A percentile compares a stretch with the other conserved stretches of the same genome.
Conservation (phyloP, 2,329 filamentous ascomycete species). For the Rachicladosporium sp. region DNA sequence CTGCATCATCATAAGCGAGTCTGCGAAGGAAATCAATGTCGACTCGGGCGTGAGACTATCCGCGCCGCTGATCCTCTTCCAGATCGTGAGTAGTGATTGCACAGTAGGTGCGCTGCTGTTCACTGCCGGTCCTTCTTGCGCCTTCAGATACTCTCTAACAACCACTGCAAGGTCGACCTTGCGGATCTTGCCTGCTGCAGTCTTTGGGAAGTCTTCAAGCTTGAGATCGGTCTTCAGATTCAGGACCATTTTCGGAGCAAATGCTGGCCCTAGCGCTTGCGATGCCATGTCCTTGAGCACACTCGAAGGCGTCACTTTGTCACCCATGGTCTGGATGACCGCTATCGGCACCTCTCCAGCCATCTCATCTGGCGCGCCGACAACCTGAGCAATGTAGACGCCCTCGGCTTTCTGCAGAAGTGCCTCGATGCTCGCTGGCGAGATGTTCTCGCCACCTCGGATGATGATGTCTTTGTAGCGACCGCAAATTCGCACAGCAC, state of each 20-base stretch:
- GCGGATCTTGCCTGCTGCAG: conserved; percentile 34
- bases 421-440: conserved; percentile 23
- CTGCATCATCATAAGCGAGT: conserved; percentile 25
- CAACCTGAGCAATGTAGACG: conserved; percentile 27
- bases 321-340: conserved; percentile 24
- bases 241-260: conserved; percentile 30
- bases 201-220: conserved; percentile 28
- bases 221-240: conserved; percentile 29
- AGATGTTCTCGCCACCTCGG: conserved; percentile 57
- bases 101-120: conserved; percentile 18
- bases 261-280: conserved; percentile 28
- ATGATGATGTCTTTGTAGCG: conserved; percentile 26
- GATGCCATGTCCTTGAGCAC: conserved; percentile 26
- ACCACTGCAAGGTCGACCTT: conserved; percentile 26
- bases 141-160: conserved; percentile 19
- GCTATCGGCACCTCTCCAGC: conserved; percentile 39
- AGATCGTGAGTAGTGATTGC: conserved; percentile 19
- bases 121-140: conserved; percentile 13
- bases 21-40: conserved; percentile 18
- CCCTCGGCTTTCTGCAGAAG: conserved; percentile 26
- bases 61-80: conserved; percentile 20
- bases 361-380: conserved; percentile 33
- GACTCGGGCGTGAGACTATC: conserved; percentile 14
- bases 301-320: conserved; percentile 23
- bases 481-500: conserved; percentile 26